These are phyloP conservation scores for Termitomyces sp. DNA, from an alignment of 768 basidiomycete species.

Conservation along the genomic window DNA sequence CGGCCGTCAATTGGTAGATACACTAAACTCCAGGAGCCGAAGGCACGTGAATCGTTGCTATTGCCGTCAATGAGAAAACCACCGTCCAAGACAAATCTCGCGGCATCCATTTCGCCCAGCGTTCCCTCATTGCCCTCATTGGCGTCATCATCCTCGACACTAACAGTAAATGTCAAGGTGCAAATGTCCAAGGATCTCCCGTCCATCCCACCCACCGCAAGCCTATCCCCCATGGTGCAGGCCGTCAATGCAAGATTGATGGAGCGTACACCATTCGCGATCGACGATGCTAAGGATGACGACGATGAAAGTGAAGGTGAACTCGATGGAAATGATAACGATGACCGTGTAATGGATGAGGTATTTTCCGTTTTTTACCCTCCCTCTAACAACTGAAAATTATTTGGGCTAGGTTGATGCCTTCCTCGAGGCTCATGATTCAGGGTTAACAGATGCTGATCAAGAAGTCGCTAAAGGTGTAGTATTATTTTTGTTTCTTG, in stretches of 20 bases:
- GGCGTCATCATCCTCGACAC: conserved; percentile 42
- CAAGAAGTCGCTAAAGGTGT: conserved; percentile 72
- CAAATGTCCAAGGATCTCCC: conserved; percentile 21
- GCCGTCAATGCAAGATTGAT: conserved; percentile 79
- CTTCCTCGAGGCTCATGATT: conserved; percentile 91
- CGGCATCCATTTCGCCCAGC: conserved; percentile 18
- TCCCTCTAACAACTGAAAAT: not conserved
- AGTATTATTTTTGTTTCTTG: conserved; percentile 13
- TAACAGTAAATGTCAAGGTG: conserved; percentile 43
- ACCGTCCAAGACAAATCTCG: conserved; percentile 48
- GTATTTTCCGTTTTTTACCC: conserved; percentile 30
- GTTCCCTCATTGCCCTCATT: conserved; percentile 20
- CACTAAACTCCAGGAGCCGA: conserved; percentile 81
- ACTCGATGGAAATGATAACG: conserved; percentile 49
- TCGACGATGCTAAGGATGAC: conserved; percentile 86
- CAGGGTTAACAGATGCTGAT: conserved; percentile 76
- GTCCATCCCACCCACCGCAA: conserved; percentile 30
- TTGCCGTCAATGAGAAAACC: conserved; percentile 63
- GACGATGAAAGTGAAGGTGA: conserved; percentile 55
- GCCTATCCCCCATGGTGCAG: conserved; percentile 59
- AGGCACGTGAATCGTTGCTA: conserved; percentile 81
- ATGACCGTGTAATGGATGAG: conserved; percentile 87
- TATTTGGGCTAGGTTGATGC: conserved; percentile 64
- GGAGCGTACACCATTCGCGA: conserved; percentile 94
- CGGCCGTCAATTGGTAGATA: conserved; percentile 84